Percentiles rank a stretch among this genome's conserved stretches.
Conservation (phyloP, 1,284 basidiomycete genomes). For the Wallemia mellicola region DNA sequence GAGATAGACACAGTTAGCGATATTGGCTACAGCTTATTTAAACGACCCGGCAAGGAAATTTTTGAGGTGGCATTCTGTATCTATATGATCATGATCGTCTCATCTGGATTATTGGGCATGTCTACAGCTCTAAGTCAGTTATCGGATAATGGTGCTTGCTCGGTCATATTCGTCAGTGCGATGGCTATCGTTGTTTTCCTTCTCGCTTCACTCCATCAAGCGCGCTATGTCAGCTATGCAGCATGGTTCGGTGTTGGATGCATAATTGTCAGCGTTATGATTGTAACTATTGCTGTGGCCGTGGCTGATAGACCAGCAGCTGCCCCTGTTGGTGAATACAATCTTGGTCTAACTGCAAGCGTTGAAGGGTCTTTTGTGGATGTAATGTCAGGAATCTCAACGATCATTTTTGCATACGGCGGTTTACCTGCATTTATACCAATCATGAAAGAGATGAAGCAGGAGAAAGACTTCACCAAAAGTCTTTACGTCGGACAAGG, state of each 20-base stretch:
- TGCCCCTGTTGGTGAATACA: constrained; percentile 5
- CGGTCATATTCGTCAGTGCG: background rate
- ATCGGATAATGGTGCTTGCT: background rate
- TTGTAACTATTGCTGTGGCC: constrained; percentile 11
- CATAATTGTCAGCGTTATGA: constrained; percentile 4
- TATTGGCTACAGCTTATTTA: background rate
- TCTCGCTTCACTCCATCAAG: background rate
- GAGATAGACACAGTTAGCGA: background rate
- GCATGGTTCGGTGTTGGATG: background rate
- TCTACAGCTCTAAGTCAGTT: background rate
- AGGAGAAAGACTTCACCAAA: constrained; percentile 1
- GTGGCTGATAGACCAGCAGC: constrained; percentile 11
- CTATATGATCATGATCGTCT: background rate
- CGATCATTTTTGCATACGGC: constrained; percentile 7
- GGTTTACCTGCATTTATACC: background rate
- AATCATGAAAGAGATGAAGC: constrained; percentile 2
- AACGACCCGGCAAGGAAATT: background rate
- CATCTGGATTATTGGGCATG: background rate
- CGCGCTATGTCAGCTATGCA: background rate
- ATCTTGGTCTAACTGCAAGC: background rate
- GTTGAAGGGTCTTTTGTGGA: constrained; percentile 8
- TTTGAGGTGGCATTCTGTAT: background rate
- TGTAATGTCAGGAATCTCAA: constrained; percentile 12
- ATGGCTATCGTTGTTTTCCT: background rate
- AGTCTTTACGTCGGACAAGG: background rate